These are phyloP conservation scores for Trypanosoma brucei DNA, from an alignment of 208 protist genomes.

Conservation along the genomic window DNA sequence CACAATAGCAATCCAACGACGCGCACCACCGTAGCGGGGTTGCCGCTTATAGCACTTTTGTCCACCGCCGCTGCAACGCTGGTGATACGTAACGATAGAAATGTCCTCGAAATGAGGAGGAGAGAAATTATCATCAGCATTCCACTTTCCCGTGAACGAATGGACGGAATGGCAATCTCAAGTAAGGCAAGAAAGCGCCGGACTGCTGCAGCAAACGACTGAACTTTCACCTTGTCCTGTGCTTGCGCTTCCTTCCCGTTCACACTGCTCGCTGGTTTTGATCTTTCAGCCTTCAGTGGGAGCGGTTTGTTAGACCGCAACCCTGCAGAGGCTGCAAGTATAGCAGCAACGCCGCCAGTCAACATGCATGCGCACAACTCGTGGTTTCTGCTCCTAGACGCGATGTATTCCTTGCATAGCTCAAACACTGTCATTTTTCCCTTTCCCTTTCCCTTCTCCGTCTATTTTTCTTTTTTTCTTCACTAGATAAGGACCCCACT, in stretches of 20 bases:
- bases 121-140: conserved; percentile 30
- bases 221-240: background rate
- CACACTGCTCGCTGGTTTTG: background rate
- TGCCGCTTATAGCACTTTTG: conserved; percentile 28
- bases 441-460: background rate
- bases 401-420: background rate
- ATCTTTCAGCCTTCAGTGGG: too few relatives aligned
- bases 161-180: conserved; percentile 44
- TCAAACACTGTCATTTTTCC: background rate
- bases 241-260: background rate
- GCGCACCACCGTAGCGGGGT: conserved; percentile 23
- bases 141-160: conserved; percentile 27
- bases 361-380: background rate
- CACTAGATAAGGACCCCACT: background rate
- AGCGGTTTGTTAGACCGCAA: too few relatives aligned
- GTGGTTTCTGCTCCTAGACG: background rate
- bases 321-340: too few relatives aligned
- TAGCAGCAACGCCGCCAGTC: too few relatives aligned
- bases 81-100: conserved; percentile 38
- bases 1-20: conserved; percentile 27
- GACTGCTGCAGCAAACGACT: background rate
- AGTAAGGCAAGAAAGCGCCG: conserved; percentile 28
- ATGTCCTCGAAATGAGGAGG: conserved; percentile 42
- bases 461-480: conserved; percentile 1
- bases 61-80: conserved; percentile 26